Evolutionary conservation across 176 grass and related monocot genomes (phyloP).

Genomic region (Cenchrus americanus): DNA sequence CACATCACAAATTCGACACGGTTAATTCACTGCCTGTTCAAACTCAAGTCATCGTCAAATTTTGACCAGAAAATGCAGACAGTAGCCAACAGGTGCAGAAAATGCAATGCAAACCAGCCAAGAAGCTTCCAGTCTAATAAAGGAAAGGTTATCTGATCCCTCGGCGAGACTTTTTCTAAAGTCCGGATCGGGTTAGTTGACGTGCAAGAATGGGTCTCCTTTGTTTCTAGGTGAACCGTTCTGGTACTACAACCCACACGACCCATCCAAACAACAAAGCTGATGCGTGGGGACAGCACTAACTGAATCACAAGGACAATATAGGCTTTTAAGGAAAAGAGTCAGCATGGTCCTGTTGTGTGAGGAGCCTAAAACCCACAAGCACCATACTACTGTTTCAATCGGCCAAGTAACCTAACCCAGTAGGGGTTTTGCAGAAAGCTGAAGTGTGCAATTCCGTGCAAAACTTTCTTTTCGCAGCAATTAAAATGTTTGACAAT

Average conservation of each 20-base stretch:
- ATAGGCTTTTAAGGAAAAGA: slow-evolving; percentile 35
- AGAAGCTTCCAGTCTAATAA: slow-evolving; percentile 62
- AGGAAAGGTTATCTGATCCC: slow-evolving; percentile 49
- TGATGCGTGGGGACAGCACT: slow-evolving; percentile 54
- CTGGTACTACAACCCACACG: slow-evolving; percentile 39
- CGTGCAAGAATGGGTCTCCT: slow-evolving; percentile 60
- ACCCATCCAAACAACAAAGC: slow-evolving; percentile 52
- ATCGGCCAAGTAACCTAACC: slow-evolving; percentile 27
- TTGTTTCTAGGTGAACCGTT: slow-evolving; percentile 60
- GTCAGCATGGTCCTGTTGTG: slow-evolving; percentile 23
- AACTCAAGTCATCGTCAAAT: slow-evolving; percentile 44
- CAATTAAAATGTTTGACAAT: slow-evolving; percentile 5
- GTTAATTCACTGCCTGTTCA: slow-evolving; percentile 56
- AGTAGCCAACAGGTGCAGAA: slow-evolving; percentile 19
- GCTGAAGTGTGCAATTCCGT: neutral
- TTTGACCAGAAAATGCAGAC: slow-evolving; percentile 56
- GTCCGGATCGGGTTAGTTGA: slow-evolving; percentile 52
- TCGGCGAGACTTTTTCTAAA: slow-evolving; percentile 47
- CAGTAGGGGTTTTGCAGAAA: neutral
- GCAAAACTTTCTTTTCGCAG: neutral
- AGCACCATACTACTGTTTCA: slow-evolving; percentile 44
- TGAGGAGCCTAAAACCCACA: slow-evolving; percentile 53
- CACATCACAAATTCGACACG: slow-evolving; percentile 53
- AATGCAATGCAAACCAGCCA: slow-evolving; percentile 29
- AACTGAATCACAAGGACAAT: slow-evolving; percentile 46